A percentile compares a stretch with the other conserved stretches of the same genome.
Conservation (phyloP, 140 eudicot species). For the Flaveria floridana region DNA sequence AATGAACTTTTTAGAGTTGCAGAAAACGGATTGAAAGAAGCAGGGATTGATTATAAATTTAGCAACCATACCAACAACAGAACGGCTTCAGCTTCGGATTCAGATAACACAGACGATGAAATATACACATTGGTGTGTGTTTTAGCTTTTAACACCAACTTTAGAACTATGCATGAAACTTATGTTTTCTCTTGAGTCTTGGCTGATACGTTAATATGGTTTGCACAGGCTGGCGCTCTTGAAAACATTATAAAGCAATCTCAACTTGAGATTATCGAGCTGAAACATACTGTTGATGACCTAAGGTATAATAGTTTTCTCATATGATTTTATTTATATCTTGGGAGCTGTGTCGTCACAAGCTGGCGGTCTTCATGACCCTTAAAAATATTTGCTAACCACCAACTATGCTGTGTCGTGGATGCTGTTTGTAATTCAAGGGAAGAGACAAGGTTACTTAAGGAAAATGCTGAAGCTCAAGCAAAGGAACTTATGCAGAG, state of each 20-base stretch:
- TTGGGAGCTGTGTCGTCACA: background rate
- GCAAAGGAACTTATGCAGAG: conserved; percentile 59
- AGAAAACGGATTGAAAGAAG: conserved; percentile 71
- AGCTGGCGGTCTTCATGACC: background rate
- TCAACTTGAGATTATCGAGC: conserved; percentile 84
- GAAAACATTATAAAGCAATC: conserved; percentile 91
- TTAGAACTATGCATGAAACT: background rate
- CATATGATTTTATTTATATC: background rate
- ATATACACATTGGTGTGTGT: conserved; percentile 67
- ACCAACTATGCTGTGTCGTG: conserved; percentile 10
- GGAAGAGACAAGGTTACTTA: conserved; percentile 63
- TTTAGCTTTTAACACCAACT: conserved; percentile 15
- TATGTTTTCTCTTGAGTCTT: background rate
- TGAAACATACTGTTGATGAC: conserved; percentile 72
- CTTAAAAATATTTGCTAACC: conserved; percentile 1
- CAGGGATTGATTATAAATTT: conserved; percentile 66
- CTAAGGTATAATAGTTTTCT: conserved; percentile 47
- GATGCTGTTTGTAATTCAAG: conserved; percentile 39
- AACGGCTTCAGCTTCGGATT: conserved; percentile 24
- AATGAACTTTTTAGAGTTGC: conserved; percentile 77
- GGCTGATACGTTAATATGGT: conserved; percentile 22
- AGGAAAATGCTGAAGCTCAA: conserved; percentile 66
- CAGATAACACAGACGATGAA: conserved; percentile 59
- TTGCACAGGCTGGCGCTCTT: conserved; percentile 80
- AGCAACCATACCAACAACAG: conserved; percentile 42